phyloP scores from a whole-genome alignment of 2,329 filamentous ascomycete species.

The Pezicula radicicola region DNA sequence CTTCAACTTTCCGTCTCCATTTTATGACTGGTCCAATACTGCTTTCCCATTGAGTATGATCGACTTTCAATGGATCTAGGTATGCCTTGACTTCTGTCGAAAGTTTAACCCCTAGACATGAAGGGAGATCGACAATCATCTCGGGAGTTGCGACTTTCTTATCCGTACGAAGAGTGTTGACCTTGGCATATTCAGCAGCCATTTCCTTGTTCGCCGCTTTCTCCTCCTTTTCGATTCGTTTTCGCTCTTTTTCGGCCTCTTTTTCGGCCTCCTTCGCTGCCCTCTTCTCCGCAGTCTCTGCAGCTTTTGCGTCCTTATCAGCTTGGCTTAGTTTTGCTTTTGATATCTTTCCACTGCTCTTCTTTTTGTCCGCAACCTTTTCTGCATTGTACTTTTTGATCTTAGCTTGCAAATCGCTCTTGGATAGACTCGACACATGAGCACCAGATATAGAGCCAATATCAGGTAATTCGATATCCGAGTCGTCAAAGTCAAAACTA shows the following conservation, averaged over 20 bases:
- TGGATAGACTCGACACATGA: neutral
- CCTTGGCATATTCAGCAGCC: slow-evolving; percentile 65
- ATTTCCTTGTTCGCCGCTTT: slow-evolving; percentile 61
- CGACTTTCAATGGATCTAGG: slow-evolving; percentile 47
- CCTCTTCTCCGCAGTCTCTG: slow-evolving; percentile 14
- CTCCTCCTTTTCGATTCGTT: slow-evolving; percentile 56
- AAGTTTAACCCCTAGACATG: slow-evolving; percentile 45
- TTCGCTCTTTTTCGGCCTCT: slow-evolving; percentile 47
- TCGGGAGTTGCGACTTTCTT: slow-evolving; percentile 71
- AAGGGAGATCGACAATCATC: slow-evolving; percentile 73
- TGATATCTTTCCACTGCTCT: neutral
- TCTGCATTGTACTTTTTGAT: slow-evolving; percentile 8
- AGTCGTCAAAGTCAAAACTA: slow-evolving; percentile 1
- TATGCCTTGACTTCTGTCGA: slow-evolving; percentile 45
- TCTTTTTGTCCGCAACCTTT: slow-evolving; percentile 8
- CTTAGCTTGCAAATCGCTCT: slow-evolving; percentile 2
- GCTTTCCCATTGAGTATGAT: slow-evolving; percentile 42
- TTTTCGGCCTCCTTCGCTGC: slow-evolving; percentile 35
- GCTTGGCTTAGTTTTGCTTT: slow-evolving; percentile 9
- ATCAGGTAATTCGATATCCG: slow-evolving; percentile 15
- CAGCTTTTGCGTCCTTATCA: slow-evolving; percentile 16
- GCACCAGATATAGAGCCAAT: slow-evolving; percentile 3
- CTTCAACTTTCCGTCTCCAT: slow-evolving; percentile 50
- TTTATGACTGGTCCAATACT: slow-evolving; percentile 42
- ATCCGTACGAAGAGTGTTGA: slow-evolving; percentile 70